Evolutionary conservation across 371 early-diverging fungal species (phyloP).

Genomic region (Rhizopus delemar): DNA sequence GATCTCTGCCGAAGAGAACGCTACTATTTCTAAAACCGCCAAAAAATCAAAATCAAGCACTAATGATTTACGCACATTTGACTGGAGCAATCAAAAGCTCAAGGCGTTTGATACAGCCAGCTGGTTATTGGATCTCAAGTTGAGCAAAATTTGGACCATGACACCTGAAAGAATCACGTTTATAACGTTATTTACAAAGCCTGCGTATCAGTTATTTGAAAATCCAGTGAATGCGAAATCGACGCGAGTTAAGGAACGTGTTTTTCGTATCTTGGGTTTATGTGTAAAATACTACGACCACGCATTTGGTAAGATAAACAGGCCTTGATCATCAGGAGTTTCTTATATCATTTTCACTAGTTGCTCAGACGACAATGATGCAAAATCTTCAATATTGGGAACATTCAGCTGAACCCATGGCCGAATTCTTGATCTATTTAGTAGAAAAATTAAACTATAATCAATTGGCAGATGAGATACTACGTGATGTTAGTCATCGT

Average conservation of each 20-base stretch:
- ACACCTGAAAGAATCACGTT: constrained; percentile 77
- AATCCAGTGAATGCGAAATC: constrained; percentile 69
- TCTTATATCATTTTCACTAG: constrained; percentile 32
- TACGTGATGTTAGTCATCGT: constrained; percentile 69
- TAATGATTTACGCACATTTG: constrained; percentile 44
- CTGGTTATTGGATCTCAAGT: constrained; percentile 63
- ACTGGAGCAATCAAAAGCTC: constrained; percentile 62
- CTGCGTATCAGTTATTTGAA: constrained; percentile 82
- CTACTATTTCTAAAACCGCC: constrained; percentile 36
- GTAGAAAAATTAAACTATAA: constrained; percentile 66
- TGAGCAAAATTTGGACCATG: constrained; percentile 79
- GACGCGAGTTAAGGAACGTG: constrained; percentile 51
- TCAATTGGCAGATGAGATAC: constrained; percentile 77
- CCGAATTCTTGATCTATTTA: constrained; percentile 75
- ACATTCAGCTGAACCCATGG: constrained; percentile 89
- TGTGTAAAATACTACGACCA: constrained; percentile 77
- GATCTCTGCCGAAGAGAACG: constrained; percentile 60
- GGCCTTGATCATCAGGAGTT: background rate
- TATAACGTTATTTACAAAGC: constrained; percentile 83
- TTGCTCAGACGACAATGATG: constrained; percentile 79
- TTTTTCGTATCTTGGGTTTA: constrained; percentile 64
- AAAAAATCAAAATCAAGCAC: constrained; percentile 22
- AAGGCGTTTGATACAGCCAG: constrained; percentile 57
- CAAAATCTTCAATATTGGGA: constrained; percentile 93
- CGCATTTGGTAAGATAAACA: constrained; percentile 56